phyloP scores from a whole-genome alignment of 164 flowering plant species.

The Vitis cinerea region DNA sequence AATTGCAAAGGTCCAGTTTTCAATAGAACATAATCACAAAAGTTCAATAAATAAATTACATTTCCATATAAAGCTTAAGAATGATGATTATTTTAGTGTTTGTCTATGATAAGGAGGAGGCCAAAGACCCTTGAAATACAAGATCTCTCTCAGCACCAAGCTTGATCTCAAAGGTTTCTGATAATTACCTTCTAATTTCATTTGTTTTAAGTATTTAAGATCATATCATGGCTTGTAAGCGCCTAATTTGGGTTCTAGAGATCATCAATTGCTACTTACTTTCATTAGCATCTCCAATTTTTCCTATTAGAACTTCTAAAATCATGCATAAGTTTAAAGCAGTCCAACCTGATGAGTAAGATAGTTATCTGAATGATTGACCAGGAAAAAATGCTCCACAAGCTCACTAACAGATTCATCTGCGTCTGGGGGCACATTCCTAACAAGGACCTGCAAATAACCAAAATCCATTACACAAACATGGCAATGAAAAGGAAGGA shows the following conservation, averaged over 20 bases:
- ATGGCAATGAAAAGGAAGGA: background rate
- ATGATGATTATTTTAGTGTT: no score
- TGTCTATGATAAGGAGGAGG: no score
- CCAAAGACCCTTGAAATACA: no score
- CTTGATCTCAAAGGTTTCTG: no score
- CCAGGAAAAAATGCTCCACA: conserved; percentile 76
- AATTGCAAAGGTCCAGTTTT: no score
- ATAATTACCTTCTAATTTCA: background rate
- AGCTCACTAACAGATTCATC: conserved; percentile 69
- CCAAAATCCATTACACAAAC: background rate
- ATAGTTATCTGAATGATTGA: conserved; percentile 66
- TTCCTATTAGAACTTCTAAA: background rate
- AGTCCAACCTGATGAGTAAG: conserved; percentile 60
- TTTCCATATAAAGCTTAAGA: no score
- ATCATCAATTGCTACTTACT: background rate
- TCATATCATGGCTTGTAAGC: background rate
- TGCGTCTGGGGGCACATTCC: conserved; percentile 66
- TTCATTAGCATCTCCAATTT: background rate
- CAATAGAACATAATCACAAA: no score
- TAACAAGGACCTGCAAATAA: conserved; percentile 56
- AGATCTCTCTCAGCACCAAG: no score
- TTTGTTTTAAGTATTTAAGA: background rate
- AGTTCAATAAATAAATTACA: no score
- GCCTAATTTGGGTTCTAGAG: background rate
- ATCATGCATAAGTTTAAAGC: background rate